Conservation (phyloP, 495 filamentous ascomycete genomes). For the Hyaloscypha variabilis region DNA sequence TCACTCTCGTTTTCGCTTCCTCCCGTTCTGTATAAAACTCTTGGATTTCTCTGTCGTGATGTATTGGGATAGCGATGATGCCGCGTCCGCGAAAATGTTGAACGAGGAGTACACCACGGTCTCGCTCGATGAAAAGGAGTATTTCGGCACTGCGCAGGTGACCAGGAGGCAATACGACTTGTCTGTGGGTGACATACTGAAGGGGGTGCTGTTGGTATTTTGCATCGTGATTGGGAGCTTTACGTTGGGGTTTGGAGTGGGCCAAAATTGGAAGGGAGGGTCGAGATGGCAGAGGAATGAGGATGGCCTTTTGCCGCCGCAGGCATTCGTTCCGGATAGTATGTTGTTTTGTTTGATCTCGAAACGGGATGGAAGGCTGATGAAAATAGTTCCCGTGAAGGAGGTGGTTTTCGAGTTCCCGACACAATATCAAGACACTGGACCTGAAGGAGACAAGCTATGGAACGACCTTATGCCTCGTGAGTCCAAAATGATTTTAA, state of each 20-base stretch:
- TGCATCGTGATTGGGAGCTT: constrained; percentile 12
- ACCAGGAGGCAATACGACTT: background rate
- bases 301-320: constrained; percentile 20
- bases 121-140: constrained; percentile 26
- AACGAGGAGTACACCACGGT: constrained; percentile 15
- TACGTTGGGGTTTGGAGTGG: constrained; percentile 15
- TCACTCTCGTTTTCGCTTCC: background rate
- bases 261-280: constrained; percentile 14
- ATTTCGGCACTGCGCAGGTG: background rate
- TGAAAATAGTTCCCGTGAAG: constrained; percentile 30
- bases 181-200: background rate
- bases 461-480: constrained; percentile 37
- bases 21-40: background rate
- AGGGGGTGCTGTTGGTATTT: background rate
- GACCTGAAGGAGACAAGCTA: constrained; percentile 27
- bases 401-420: constrained; percentile 31
- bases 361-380: background rate
- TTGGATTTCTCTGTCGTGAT: background rate
- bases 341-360: constrained; percentile 3
- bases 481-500: too few relatives aligned
- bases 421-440: constrained; percentile 31
- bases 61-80: background rate
- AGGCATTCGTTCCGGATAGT: constrained; percentile 28
- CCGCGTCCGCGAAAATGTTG: background rate
- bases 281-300: background rate